These are phyloP conservation scores for Pseudocercospora fuligena DNA, from an alignment of 2,329 filamentous ascomycete genomes.

Conservation along the genomic window DNA sequence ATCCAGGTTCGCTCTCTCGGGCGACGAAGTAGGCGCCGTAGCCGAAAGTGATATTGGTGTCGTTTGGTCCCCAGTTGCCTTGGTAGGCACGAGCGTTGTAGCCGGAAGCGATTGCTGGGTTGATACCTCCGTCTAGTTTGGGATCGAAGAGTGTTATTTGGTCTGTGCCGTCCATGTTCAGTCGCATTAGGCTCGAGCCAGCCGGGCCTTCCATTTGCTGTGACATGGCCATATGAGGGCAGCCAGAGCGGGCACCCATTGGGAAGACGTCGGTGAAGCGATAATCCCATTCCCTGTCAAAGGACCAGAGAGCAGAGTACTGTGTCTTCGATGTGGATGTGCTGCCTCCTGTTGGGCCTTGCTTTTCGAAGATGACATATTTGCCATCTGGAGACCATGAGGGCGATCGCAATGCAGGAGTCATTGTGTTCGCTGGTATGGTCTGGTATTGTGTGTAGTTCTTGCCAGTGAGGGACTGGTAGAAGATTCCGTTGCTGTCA, in stretches of 20 bases:
- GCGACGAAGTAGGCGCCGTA: conserved; percentile 7
- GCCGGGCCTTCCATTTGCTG: neutral
- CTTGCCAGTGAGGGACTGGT: neutral
- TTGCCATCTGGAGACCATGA: conserved; percentile 20
- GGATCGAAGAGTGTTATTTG: conserved; percentile 1
- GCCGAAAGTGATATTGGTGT: conserved; percentile 1
- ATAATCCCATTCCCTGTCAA: conserved; percentile 10
- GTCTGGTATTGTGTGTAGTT: conserved; percentile 12
- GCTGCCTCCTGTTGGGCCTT: conserved; percentile 9
- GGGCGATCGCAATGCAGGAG: conserved; percentile 2
- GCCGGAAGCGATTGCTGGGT: neutral
- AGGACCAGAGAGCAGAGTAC: neutral
- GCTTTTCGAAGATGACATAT: conserved; percentile 12
- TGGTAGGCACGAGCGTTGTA: conserved; percentile 1
- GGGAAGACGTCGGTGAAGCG: conserved; percentile 11
- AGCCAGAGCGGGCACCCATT: neutral
- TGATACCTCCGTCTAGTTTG: neutral
- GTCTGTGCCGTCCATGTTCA: neutral
- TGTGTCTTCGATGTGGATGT: conserved; percentile 7
- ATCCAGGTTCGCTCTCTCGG: neutral
- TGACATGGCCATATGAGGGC: neutral
- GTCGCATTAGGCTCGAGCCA: neutral
- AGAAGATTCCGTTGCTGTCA: conserved; percentile 10
- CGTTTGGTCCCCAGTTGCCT: conserved; percentile 4
- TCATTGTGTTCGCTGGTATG: conserved; percentile 5